Base-by-base conservation (phyloP, 176 grass and related monocot species). In the Carex pumila region DNA sequence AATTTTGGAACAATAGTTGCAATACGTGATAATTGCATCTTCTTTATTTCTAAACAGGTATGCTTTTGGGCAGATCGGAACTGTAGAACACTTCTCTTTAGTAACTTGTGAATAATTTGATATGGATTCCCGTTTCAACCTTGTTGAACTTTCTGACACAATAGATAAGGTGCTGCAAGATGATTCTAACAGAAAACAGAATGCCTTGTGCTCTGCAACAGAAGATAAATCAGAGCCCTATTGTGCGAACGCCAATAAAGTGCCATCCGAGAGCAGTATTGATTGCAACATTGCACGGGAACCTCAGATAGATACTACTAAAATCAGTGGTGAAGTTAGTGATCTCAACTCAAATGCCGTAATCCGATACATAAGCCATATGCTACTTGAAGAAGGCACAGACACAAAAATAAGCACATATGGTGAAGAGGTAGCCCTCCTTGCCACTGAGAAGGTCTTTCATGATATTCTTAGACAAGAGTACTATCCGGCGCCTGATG, bases 371-470 rank as follows among this genome's bases (percentile, higher is more conserved):
- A 79, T 89, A 76, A 91, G 66, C 65, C 71, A 73, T 15, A 66
- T 84, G 63, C 52, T 89, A 60, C 80, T 89, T 55, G 87, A 91
- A 49, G 87, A 84, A 68, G 65, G 87, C 55, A 22, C 72, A 0
- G 71, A 91, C 19, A 80, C 86, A 34, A 79, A 82, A 50, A 69
- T 84, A 41, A 9, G 5, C 61, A 19, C 14, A 10, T 57, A 57
- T 39, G 61, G 86, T 79, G 84, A 62, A 12, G 87, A 84, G 56
- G 41, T 79, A 0, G 71, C 87, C 9, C 68, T 91, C 75, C 79
- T 63, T 12, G 84, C 72, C 21, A 81, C 72, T 0, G 90, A 88
- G 80, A 86, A 88, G 22, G 29, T 64, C 7, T 91, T 91, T 73
- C 61, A 14, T 17, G 86, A 86, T 45, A 86, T 86, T 73, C 87